Conservation (phyloP, 768 basidiomycete species). For the Serendipita indica region DNA sequence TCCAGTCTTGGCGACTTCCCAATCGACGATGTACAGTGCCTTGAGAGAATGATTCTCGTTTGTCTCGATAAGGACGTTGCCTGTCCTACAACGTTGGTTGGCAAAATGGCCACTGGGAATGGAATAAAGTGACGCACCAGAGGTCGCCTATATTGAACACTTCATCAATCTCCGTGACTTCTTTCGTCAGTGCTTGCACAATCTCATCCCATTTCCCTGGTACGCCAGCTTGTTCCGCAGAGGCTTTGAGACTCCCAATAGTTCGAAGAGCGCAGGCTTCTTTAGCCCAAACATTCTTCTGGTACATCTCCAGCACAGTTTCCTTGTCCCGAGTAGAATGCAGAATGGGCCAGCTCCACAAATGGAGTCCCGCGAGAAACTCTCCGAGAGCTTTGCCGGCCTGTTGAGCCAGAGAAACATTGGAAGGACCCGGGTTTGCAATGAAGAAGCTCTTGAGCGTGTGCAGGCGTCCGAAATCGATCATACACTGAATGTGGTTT, state of each 20-base stretch:
- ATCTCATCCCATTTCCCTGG: background rate
- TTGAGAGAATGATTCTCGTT: background rate
- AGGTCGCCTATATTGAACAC: background rate
- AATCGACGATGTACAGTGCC: background rate
- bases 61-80: background rate
- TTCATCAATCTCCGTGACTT: background rate
- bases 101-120: background rate
- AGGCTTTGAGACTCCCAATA: background rate
- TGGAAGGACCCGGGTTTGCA: background rate
- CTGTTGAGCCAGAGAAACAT: background rate
- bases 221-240: background rate
- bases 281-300: background rate
- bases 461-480: background rate
- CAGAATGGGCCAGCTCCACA: background rate
- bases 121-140: background rate
- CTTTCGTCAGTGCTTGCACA: background rate
- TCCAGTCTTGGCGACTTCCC: background rate
- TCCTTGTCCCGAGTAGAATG: background rate
- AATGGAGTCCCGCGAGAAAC: background rate
- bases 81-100: background rate
- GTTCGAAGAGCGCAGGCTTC: background rate
- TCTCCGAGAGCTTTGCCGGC: background rate
- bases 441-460: background rate
- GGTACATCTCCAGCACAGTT: background rate
- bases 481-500: background rate